A percentile compares a stretch with the other conserved stretches of the same genome.
phyloP scores from a whole-genome alignment of 164 flowering plant species.

The Euptelea pleiosperma region DNA sequence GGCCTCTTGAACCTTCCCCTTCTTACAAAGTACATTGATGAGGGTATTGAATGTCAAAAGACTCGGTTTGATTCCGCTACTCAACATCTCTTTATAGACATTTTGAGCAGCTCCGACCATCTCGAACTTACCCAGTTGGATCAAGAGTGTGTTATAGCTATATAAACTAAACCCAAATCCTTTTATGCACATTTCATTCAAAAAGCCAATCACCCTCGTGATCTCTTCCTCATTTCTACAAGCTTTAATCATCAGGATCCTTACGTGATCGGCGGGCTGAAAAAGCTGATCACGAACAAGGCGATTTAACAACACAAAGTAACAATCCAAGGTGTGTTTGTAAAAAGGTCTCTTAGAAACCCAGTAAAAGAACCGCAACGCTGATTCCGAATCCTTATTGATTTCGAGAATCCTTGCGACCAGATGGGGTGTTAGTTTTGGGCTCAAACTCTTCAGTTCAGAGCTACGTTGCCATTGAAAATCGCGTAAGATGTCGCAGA shows the following conservation, averaged over 20 bases:
- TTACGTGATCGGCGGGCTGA: constrained; percentile 49
- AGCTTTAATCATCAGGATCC: constrained; percentile 63
- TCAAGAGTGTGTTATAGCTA: constrained; percentile 61
- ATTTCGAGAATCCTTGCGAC: constrained; percentile 40
- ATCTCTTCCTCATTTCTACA: constrained; percentile 53
- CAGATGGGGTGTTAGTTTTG: constrained; percentile 40
- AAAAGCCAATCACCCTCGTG: constrained; percentile 38
- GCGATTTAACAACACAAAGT: constrained; percentile 47
- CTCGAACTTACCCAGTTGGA: constrained; percentile 61
- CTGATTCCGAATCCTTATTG: constrained; percentile 35
- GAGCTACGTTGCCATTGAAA: constrained; percentile 40
- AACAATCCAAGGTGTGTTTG: constrained; percentile 49
- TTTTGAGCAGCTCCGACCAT: constrained; percentile 46
- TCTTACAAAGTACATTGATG: constrained; percentile 67
- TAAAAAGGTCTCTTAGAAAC: constrained; percentile 46
- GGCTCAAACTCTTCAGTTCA: constrained; percentile 34
- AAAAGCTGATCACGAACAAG: constrained; percentile 40
- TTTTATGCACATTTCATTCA: constrained; percentile 35
- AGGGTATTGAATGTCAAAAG: constrained; percentile 65
- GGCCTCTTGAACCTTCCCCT: constrained; percentile 65
- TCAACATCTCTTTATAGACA: constrained; percentile 47
- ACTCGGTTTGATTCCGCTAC: constrained; percentile 48
- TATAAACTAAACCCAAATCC: constrained; percentile 48
- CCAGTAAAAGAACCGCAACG: constrained; percentile 57
- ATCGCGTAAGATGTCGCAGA: constrained; percentile 35